Evolutionary conservation across 1,284 basidiomycete species (phyloP).

Genomic region (Ustilago xerochloae): DNA sequence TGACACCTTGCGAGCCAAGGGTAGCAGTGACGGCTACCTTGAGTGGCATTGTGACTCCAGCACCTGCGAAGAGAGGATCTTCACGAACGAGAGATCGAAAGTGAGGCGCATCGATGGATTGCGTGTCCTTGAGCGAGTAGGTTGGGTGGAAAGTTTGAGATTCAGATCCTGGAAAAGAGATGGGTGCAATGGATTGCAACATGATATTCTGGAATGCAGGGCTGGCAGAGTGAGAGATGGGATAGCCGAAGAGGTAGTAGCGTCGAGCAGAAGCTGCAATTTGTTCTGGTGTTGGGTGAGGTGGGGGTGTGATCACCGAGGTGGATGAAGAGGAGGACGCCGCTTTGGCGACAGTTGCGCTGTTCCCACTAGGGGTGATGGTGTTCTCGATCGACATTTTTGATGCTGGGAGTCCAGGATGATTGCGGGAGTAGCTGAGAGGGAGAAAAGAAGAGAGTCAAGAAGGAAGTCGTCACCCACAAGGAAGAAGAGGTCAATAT

Average conservation of each 20-base stretch:
- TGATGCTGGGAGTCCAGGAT: background rate
- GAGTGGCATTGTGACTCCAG: slow-evolving; percentile 54
- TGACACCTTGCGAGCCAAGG: slow-evolving; percentile 30
- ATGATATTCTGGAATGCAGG: slow-evolving; percentile 56
- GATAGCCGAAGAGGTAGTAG: slow-evolving; percentile 53
- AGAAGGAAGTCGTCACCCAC: too few relatives aligned
- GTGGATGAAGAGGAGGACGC: background rate
- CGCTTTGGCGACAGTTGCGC: background rate
- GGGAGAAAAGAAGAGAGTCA: background rate
- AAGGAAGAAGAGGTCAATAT: background rate
- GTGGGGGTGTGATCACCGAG: slow-evolving; percentile 13
- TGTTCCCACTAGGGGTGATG: background rate
- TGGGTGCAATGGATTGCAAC: slow-evolving; percentile 36
- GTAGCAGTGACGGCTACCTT: slow-evolving; percentile 46
- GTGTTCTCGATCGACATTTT: slow-evolving; percentile 12
- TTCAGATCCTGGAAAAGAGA: slow-evolving; percentile 15
- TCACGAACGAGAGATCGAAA: slow-evolving; percentile 32
- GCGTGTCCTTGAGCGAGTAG: slow-evolving; percentile 53
- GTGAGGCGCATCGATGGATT: slow-evolving; percentile 44
- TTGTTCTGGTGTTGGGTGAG: slow-evolving; percentile 46
- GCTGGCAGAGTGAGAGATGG: slow-evolving; percentile 55
- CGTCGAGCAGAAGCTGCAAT: slow-evolving; percentile 33
- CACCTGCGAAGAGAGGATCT: slow-evolving; percentile 47
- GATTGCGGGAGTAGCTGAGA: background rate
- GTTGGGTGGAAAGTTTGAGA: slow-evolving; percentile 28